phyloP scores from a whole-genome alignment of 495 filamentous ascomycete species.

The Delitschia confertaspora region DNA sequence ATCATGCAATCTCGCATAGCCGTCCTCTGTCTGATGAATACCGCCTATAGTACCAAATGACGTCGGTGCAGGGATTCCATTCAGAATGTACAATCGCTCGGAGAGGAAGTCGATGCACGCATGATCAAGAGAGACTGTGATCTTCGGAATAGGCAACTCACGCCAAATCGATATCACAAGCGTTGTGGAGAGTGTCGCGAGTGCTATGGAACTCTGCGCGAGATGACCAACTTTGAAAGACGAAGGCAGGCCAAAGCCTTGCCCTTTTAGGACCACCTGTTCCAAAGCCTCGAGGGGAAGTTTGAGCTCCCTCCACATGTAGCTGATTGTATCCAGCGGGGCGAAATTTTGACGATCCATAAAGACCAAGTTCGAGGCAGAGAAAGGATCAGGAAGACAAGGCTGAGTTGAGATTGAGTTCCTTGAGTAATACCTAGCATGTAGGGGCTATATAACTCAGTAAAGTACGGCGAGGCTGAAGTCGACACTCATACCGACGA shows the following conservation, averaged over 20 bases:
- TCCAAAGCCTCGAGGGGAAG: constrained; percentile 19
- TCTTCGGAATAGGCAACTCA: constrained; percentile 20
- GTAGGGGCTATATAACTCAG: too few species aligned
- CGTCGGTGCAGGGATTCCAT: constrained; percentile 25
- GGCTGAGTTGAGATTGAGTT: too few species aligned
- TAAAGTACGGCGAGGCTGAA: too few species aligned
- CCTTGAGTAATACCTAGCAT: too few species aligned
- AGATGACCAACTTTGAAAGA: constrained; percentile 41
- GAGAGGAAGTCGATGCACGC: constrained; percentile 41
- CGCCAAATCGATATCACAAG: constrained; percentile 32
- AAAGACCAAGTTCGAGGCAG: too few species aligned
- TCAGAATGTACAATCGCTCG: constrained; percentile 37
- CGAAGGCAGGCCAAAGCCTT: constrained; percentile 31
- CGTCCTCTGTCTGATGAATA: constrained; percentile 38
- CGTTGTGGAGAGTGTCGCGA: constrained; percentile 38
- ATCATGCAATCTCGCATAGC: constrained; percentile 43
- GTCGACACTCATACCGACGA: too few species aligned
- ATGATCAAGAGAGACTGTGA: constrained; percentile 35
- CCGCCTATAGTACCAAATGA: constrained; percentile 39
- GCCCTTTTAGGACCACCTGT: constrained; percentile 15
- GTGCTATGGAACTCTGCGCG: constrained; percentile 39
- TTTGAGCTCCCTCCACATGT: constrained; percentile 24
- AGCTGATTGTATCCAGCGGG: constrained; percentile 16
- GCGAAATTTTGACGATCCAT: constrained; percentile 16
- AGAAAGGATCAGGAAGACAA: too few species aligned